Evolutionary conservation across 2,329 filamentous ascomycete genomes (phyloP).

Genomic region (Bimuria novae-zelandiae): DNA sequence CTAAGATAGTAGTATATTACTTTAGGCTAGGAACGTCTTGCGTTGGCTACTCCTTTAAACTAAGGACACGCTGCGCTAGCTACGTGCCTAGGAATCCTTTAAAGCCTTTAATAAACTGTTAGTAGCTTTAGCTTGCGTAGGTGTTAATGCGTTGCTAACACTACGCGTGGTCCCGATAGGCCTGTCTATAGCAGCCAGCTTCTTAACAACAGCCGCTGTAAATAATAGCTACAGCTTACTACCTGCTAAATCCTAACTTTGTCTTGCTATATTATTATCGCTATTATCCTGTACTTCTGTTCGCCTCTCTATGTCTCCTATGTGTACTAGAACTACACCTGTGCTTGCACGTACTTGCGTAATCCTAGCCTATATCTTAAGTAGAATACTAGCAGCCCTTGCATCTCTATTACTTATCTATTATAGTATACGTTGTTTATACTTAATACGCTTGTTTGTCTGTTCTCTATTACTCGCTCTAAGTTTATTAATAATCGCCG

Average conservation of each 20-base stretch:
- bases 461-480: slow-evolving; percentile 1
- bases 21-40: too few species aligned
- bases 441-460: slow-evolving; percentile 2
- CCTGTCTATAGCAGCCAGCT: background rate
- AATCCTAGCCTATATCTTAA: slow-evolving; percentile 5
- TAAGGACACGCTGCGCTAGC: too few species aligned
- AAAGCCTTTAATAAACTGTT: background rate
- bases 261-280: too few species aligned
- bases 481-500: slow-evolving; percentile 1
- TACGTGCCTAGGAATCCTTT: background rate
- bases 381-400: background rate
- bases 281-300: too few species aligned
- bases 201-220: too few species aligned
- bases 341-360: background rate
- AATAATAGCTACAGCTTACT: too few species aligned
- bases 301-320: too few species aligned
- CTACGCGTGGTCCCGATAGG: background rate
- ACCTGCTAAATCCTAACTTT: too few species aligned
- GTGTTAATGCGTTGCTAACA: slow-evolving; percentile 4
- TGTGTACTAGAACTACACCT: background rate
- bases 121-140: background rate
- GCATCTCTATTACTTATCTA: slow-evolving; percentile 5
- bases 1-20: too few species aligned
- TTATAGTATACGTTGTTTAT: slow-evolving; percentile 7
- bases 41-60: too few species aligned